These are phyloP conservation scores for Apium graveolens DNA, from an alignment of 129 eudicot genomes.

Conservation along the genomic window DNA sequence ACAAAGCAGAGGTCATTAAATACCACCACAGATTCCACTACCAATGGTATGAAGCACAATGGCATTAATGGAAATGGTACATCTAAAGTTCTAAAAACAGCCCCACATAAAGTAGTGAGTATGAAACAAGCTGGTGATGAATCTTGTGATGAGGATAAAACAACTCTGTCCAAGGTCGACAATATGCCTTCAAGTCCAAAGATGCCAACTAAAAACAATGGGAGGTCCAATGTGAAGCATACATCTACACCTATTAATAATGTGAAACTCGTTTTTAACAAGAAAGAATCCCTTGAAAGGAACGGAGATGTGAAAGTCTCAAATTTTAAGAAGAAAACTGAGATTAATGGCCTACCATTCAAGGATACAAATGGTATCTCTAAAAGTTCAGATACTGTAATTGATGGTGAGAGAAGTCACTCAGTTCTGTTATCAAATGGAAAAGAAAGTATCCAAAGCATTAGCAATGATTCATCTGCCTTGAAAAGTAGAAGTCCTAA, in stretches of 20 bases:
- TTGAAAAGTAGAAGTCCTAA: conserved; percentile 17
- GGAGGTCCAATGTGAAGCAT: conserved; percentile 23
- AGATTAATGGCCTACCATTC: conserved; percentile 19
- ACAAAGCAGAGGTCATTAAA: conserved; percentile 54
- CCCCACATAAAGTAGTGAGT: conserved; percentile 23
- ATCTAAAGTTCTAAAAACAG: conserved; percentile 24
- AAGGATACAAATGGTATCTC: conserved; percentile 33
- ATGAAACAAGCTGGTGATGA: conserved; percentile 26
- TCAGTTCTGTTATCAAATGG: conserved; percentile 26
- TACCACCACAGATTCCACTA: conserved; percentile 29
- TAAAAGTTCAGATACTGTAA: conserved; percentile 21
- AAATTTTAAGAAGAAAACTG: conserved; percentile 25
- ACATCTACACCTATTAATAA: conserved; percentile 20
- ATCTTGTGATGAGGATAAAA: conserved; percentile 26
- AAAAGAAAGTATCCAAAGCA: conserved; percentile 29
- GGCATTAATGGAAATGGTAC: conserved; percentile 41
- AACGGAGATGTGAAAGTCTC: conserved; percentile 29
- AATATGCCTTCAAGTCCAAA: conserved; percentile 26
- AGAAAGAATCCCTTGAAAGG: conserved; percentile 29
- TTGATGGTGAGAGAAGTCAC: conserved; percentile 11
- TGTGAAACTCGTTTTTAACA: conserved; percentile 33
- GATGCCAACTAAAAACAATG: conserved; percentile 24
- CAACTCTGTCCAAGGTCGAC: conserved; percentile 28
- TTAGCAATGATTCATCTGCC: conserved; percentile 9
- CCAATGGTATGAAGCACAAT: conserved; percentile 50